Conservation (phyloP, 371 early-diverging fungal genomes). For the Mortierella polycephala region DNA sequence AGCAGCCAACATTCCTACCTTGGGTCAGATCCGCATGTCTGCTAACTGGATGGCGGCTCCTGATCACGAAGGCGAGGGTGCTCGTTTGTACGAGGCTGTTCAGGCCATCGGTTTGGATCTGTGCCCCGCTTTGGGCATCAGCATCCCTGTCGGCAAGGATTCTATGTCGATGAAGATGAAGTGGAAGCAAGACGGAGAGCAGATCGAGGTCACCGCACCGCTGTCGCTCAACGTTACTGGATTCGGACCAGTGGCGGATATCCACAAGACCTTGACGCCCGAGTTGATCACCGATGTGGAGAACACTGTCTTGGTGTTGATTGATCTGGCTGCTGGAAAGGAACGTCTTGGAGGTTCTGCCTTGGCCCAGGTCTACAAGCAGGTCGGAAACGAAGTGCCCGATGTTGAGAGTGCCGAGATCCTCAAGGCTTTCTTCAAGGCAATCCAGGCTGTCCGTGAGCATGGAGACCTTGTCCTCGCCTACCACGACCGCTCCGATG, state of each 20-base stretch:
- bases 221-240: conserved; percentile 92
- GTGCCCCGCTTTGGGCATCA: conserved; percentile 91
- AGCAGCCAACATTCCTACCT: conserved; percentile 82
- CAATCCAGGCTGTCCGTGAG: conserved; percentile 69
- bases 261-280: conserved; percentile 89
- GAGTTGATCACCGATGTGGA: conserved; percentile 69
- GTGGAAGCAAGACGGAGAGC: conserved; percentile 71
- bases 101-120: conserved; percentile 92
- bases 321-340: conserved; percentile 88
- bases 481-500: conserved; percentile 98
- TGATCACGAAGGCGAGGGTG: conserved; percentile 90
- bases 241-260: conserved; percentile 87
- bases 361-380: conserved; percentile 92
- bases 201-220: conserved; percentile 84
- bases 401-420: conserved; percentile 83
- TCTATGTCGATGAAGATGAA: conserved; percentile 98
- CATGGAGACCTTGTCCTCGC: conserved; percentile 77
- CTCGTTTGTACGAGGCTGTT: conserved; percentile 93
- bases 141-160: conserved; percentile 98
- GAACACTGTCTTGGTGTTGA: conserved; percentile 74
- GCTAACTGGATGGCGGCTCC: conserved; percentile 99
- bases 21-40: conserved; percentile 82
- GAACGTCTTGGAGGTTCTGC: conserved; percentile 94
- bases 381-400: conserved; percentile 84
- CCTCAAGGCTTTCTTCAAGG: conserved; percentile 84